These are phyloP conservation scores for Tulasnella sp. DNA, from an alignment of 768 basidiomycete species.

Conservation along the genomic window DNA sequence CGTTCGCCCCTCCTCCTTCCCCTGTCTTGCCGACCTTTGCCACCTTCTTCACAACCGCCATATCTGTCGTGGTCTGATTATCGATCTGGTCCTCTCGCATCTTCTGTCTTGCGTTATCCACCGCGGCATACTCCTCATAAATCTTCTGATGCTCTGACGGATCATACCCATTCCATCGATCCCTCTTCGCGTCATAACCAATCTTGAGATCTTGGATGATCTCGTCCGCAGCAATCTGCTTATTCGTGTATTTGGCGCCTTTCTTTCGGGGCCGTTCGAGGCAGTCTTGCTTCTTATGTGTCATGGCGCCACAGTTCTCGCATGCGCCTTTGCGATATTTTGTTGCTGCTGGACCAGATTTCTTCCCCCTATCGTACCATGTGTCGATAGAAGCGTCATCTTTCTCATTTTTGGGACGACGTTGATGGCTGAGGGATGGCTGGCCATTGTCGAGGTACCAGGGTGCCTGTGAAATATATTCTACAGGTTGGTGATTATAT, in stretches of 20 bases:
- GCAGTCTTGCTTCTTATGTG: conserved; percentile 84
- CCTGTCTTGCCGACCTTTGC: conserved; percentile 72
- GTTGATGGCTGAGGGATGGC: conserved; percentile 90
- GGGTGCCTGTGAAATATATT: conserved; percentile 97
- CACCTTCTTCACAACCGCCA: conserved; percentile 86
- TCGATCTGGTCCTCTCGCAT: conserved; percentile 95
- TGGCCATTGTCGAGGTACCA: conserved; percentile 97
- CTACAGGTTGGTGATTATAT: conserved; percentile 31
- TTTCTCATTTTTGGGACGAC: conserved; percentile 55
- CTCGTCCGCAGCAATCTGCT: conserved; percentile 85
- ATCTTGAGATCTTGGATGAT: conserved; percentile 64
- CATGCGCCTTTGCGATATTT: conserved; percentile 98
- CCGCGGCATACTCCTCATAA: conserved; percentile 87
- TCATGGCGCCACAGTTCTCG: conserved; percentile 97
- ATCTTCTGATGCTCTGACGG: conserved; percentile 72
- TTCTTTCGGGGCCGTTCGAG: conserved; percentile 93
- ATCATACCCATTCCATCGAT: conserved; percentile 98
- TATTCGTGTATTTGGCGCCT: conserved; percentile 87
- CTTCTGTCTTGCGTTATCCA: conserved; percentile 84
- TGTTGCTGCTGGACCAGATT: conserved; percentile 82
- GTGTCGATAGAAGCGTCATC: conserved; percentile 58
- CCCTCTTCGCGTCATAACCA: conserved; percentile 89
- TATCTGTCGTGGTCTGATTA: conserved; percentile 86
- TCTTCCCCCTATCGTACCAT: conserved; percentile 84
- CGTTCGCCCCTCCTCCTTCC: conserved; percentile 37